Evolutionary conservation across 768 basidiomycete species (phyloP).

Genomic region (Lanmaoa rubissima): DNA sequence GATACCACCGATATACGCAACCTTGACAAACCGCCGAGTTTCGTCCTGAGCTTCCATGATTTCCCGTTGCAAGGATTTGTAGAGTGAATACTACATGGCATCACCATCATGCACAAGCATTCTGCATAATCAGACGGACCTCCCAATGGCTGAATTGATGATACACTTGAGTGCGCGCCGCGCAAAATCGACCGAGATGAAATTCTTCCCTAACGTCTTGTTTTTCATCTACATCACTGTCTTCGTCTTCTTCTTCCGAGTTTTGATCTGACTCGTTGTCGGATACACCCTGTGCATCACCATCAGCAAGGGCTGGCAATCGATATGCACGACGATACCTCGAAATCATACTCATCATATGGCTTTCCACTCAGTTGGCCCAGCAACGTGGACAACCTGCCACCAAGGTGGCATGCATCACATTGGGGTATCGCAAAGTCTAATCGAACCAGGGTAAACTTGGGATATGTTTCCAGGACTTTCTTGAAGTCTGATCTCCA

Average conservation of each 20-base stretch:
- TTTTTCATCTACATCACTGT: slow-evolving; percentile 2
- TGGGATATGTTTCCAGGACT: slow-evolving; percentile 63
- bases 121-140: slow-evolving; percentile 41
- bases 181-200: slow-evolving; percentile 79
- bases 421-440: slow-evolving; percentile 62
- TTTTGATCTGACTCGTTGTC: slow-evolving; percentile 25
- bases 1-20: slow-evolving; percentile 52
- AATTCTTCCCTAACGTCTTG: slow-evolving; percentile 38
- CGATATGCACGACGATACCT: slow-evolving; percentile 37
- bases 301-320: slow-evolving; percentile 1
- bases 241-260: slow-evolving; percentile 22
- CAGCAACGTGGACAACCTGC: slow-evolving; percentile 60
- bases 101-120: slow-evolving; percentile 4
- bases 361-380: slow-evolving; percentile 62
- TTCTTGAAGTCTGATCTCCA: slow-evolving; percentile 74
- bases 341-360: slow-evolving; percentile 73
- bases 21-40: slow-evolving; percentile 51
- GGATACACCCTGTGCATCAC: slow-evolving; percentile 13
- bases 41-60: slow-evolving; percentile 51
- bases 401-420: slow-evolving; percentile 80
- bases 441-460: slow-evolving; percentile 51
- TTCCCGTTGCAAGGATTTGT: slow-evolving; percentile 54
- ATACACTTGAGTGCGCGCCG: slow-evolving; percentile 60
- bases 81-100: slow-evolving; percentile 58
- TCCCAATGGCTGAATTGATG: slow-evolving; percentile 84